Evolutionary conservation across 2,329 filamentous ascomycete genomes (phyloP).

Genomic region (Remersonia thermophila): DNA sequence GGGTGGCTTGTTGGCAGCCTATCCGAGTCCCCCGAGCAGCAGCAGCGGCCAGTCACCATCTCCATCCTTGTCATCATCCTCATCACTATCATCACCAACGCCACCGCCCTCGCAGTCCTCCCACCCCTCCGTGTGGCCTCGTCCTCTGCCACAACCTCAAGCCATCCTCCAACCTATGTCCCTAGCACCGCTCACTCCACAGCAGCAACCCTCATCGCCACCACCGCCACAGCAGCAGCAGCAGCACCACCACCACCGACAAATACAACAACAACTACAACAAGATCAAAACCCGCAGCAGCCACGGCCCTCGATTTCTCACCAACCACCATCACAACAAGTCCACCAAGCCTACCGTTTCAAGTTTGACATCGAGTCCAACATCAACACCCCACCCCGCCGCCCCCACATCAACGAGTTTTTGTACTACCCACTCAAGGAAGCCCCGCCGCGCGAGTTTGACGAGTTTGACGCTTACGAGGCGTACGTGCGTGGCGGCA

Average conservation of each 20-base stretch:
- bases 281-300: constrained; percentile 4
- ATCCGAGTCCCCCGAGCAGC: no score
- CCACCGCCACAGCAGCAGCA: constrained; percentile 4
- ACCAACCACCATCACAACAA: constrained; percentile 2
- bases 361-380: constrained; percentile 35
- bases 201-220: constrained; percentile 1
- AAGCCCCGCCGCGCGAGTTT: constrained; percentile 12
- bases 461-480: constrained; percentile 9
- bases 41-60: no score
- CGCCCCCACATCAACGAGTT: constrained; percentile 31
- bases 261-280: constrained; percentile 1
- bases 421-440: constrained; percentile 24
- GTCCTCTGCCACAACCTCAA: not conserved
- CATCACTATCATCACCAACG: no score
- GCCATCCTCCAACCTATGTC: not conserved
- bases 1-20: no score
- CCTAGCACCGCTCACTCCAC: constrained; percentile 1
- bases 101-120: no score
- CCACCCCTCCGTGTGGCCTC: no score
- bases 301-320: no score
- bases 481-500: not conserved
- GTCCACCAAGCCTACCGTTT: constrained; percentile 34
- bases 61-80: no score
- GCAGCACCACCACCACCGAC: constrained; percentile 1
- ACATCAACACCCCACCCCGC: constrained; percentile 31